Percentiles rank a stretch among this genome's conserved stretches.
phyloP scores from a whole-genome alignment of 176 grass and related monocot species.

The Raddia distichophylla region DNA sequence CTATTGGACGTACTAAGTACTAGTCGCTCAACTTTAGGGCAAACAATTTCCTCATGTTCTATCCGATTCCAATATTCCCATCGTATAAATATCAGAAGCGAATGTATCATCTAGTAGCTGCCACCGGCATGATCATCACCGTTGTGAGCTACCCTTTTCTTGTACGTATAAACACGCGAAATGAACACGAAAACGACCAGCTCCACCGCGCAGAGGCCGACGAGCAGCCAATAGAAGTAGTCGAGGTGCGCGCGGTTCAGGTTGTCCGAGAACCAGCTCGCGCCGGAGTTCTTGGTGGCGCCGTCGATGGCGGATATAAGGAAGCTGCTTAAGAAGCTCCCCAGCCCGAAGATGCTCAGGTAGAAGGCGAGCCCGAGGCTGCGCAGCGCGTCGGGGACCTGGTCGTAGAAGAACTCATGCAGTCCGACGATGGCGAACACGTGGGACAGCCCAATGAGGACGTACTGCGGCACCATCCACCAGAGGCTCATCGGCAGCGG shows the following conservation, averaged over 20 bases:
- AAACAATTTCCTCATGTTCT: too few relatives aligned
- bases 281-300: not conserved
- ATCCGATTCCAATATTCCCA: too few relatives aligned
- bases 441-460: constrained; percentile 47
- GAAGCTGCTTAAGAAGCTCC: constrained; percentile 52
- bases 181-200: constrained; percentile 17
- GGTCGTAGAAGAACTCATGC: constrained; percentile 73
- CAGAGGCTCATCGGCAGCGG: constrained; percentile 62
- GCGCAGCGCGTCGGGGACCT: constrained; percentile 55
- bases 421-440: constrained; percentile 59
- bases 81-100: not conserved
- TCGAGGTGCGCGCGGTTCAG: not conserved
- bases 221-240: too few relatives aligned
- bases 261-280: not conserved
- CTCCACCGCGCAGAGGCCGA: not conserved
- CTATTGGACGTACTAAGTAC: too few relatives aligned
- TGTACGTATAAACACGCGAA: constrained; percentile 27
- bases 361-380: constrained; percentile 58
- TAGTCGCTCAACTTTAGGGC: too few relatives aligned
- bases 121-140: not conserved
- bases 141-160: constrained; percentile 21
- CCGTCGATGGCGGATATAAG: not conserved
- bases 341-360: constrained; percentile 46
- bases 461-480: constrained; percentile 60
- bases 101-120: too few relatives aligned